Percentiles rank a stretch among this genome's conserved stretches.
These are phyloP conservation scores for Meira nashicola DNA, from an alignment of 1,284 basidiomycete genomes.

Conservation along the genomic window DNA sequence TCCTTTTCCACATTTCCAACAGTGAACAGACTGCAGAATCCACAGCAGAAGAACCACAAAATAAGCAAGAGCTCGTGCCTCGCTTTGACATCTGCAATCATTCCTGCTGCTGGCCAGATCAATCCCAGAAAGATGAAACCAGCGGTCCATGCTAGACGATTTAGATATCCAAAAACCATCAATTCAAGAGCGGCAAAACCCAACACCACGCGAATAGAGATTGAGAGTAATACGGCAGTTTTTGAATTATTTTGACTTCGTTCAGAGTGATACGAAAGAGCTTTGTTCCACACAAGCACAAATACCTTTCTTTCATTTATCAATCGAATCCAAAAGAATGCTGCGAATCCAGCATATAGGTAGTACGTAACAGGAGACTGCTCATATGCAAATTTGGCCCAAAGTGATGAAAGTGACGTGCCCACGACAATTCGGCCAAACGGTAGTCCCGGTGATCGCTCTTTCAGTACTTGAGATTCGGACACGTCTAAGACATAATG, in stretches of 20 bases:
- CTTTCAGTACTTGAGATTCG: not conserved
- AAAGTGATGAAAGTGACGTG: constrained; percentile 5
- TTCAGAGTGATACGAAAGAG: not conserved
- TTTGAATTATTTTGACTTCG: not conserved
- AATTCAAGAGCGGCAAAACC: constrained; percentile 54
- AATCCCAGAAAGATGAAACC: constrained; percentile 66
- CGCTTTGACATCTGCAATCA: constrained; percentile 28
- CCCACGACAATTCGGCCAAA: constrained; percentile 12
- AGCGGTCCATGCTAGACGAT: constrained; percentile 68
- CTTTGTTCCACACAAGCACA: not conserved
- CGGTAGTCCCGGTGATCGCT: not conserved
- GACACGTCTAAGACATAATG: constrained; percentile 21
- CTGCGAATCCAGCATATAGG: constrained; percentile 69
- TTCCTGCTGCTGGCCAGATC: constrained; percentile 58
- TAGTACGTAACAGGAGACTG: constrained; percentile 70
- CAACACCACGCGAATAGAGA: constrained; percentile 7
- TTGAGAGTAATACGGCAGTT: not conserved
- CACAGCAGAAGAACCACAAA: constrained; percentile 61
- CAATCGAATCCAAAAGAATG: constrained; percentile 62
- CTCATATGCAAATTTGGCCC: constrained; percentile 62
- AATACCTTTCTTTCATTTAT: constrained; percentile 27
- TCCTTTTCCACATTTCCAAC: constrained; percentile 68
- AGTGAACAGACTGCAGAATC: constrained; percentile 65
- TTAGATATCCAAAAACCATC: constrained; percentile 64
- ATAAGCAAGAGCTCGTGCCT: constrained; percentile 49